Conservation (phyloP, 2,329 filamentous ascomycete genomes). For the Ascochyta lentis region DNA sequence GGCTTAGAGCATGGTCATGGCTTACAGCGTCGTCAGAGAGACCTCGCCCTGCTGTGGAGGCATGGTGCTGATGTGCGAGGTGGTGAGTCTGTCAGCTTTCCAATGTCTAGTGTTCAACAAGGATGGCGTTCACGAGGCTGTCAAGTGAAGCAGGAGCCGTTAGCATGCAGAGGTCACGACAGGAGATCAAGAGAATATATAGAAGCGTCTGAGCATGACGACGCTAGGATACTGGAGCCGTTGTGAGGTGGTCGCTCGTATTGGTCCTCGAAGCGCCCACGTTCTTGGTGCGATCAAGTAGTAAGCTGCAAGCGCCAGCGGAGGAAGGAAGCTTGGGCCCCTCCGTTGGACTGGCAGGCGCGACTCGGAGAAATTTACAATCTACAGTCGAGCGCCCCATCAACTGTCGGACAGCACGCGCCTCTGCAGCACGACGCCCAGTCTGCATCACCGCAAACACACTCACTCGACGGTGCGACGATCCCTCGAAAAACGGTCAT, state of each 20-base stretch:
- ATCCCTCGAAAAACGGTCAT: neutral
- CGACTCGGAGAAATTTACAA: conserved; percentile 37
- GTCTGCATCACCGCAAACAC: conserved; percentile 14
- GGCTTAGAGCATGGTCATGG: conserved; percentile 23
- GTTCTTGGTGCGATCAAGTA: conserved; percentile 19
- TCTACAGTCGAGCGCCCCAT: conserved; percentile 25
- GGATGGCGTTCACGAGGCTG: conserved; percentile 10
- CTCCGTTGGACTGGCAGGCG: conserved; percentile 19
- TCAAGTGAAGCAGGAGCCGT: conserved; percentile 8
- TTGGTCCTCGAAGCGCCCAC: conserved; percentile 43
- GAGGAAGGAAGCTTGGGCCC: neutral
- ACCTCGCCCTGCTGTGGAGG: conserved; percentile 57
- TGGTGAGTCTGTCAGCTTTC: conserved; percentile 13
- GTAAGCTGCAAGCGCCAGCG: conserved; percentile 18
- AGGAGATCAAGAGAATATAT: conserved; percentile 27
- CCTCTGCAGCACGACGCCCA: conserved; percentile 30
- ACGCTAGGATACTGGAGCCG: conserved; percentile 16
- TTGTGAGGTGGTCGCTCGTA: conserved; percentile 8
- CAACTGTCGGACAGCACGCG: conserved; percentile 22
- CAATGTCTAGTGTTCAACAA: conserved; percentile 15
- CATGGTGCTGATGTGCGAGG: conserved; percentile 45
- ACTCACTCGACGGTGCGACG: neutral
- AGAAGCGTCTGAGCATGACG: conserved; percentile 21
- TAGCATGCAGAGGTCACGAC: conserved; percentile 21
- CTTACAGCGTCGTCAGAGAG: conserved; percentile 57